Base-by-base conservation (phyloP, 108 stramenopile genomes). In the Nannochloropsis oceanica region DNA sequence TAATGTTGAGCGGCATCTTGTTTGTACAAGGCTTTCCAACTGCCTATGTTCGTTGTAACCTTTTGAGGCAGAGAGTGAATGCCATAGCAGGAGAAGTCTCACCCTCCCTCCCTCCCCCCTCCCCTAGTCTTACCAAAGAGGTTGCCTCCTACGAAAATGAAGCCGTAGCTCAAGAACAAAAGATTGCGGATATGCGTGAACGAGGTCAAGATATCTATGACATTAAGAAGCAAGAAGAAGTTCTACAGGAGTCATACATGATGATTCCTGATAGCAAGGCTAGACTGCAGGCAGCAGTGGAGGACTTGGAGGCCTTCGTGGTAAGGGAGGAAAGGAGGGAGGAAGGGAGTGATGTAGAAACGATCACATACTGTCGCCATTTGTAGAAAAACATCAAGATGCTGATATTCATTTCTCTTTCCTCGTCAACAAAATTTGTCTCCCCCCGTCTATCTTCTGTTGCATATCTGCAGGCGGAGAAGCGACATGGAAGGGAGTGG, bases 201-300 rank as follows among this genome's bases (percentile, higher is more conserved):
- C 89, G 89, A 8, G 89, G 87, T 8, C 84, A 44, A 25, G 90
- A 90, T 26, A 8, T 22, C 13, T 89, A 90, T 73, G 90, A 89
- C 42, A 84, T 90, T 42, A 84, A 83, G 25, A 90, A 90, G 80
- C 89, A 89, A 43, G 90, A 90, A 84, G 90, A 90, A 87, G 89
- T 90, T 22, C 81, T 90, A 22, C 87, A 88, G 34, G 90, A 90
- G 79, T 87, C 87, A 79, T 89, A 89, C 84, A 90, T 90, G 90
- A 90, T 90, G 90, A 89, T 90, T 42, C 90, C 90, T 12, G 90
- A 90, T 84, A 90, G 89, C 84, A 90, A 87, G 44, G 22, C 26
- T 8, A 42, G 90, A 13, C 84, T 90, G 13, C 84, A 89, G n/a
- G 81, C 43, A 85, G 86, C 86, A 8, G 24, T 89, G 14, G 87